phyloP scores from a whole-genome alignment of 2,329 filamentous ascomycete genomes.

The Xenoacremonium recifei region DNA sequence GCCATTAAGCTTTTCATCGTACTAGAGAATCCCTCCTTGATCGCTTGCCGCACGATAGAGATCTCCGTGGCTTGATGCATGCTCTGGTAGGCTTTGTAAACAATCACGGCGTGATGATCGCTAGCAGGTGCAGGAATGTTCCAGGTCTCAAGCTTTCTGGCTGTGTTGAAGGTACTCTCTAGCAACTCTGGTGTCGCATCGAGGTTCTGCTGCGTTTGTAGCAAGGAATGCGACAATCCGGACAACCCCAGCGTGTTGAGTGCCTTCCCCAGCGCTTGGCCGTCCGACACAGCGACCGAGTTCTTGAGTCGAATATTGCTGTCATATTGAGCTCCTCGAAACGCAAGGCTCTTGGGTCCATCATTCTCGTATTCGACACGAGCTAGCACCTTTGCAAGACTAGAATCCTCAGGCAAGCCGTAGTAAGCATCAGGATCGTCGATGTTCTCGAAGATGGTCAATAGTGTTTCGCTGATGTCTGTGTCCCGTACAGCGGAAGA shows the following conservation, averaged over 20 bases:
- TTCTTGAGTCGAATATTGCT: constrained; percentile 69
- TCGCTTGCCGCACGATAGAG: constrained; percentile 49
- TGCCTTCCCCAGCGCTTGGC: constrained; percentile 70
- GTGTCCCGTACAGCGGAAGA: constrained; percentile 57
- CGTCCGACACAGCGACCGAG: constrained; percentile 55
- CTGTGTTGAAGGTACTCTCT: constrained; percentile 75
- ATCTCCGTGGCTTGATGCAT: constrained; percentile 66
- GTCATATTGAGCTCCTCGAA: constrained; percentile 88
- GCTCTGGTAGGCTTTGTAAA: constrained; percentile 80
- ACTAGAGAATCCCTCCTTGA: constrained; percentile 62
- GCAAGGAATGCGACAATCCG: constrained; percentile 78
- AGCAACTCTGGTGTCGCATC: constrained; percentile 58
- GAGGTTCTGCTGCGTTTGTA: constrained; percentile 63
- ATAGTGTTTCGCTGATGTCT: constrained; percentile 65
- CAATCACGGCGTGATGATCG: constrained; percentile 62
- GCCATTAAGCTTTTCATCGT: constrained; percentile 58
- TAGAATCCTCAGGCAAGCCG: constrained; percentile 77
- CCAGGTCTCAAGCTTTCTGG: constrained; percentile 85
- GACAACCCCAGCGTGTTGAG: constrained; percentile 80
- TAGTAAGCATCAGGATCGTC: constrained; percentile 98
- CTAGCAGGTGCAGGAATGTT: constrained; percentile 74
- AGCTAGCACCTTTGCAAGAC: constrained; percentile 72
- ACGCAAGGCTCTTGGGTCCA: constrained; percentile 82
- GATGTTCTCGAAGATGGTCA: constrained; percentile 85
- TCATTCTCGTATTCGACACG: constrained; percentile 88